Conservation (phyloP, 768 basidiomycete genomes). For the Trametes villosa region DNA sequence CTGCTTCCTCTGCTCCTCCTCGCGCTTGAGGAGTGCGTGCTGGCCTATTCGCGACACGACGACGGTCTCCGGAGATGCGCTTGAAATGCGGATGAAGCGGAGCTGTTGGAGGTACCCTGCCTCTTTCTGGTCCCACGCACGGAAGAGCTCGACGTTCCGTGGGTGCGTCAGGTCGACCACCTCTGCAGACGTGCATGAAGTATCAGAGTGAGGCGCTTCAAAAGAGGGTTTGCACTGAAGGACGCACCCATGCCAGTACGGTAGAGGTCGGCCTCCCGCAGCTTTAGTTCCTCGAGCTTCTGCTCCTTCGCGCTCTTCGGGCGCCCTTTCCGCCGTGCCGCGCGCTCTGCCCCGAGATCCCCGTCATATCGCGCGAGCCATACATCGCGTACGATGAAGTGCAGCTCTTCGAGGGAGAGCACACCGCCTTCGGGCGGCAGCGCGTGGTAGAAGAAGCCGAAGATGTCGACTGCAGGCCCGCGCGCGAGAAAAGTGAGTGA, state of each 20-base stretch:
- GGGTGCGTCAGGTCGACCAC: conserved; percentile 77
- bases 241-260: conserved; percentile 78
- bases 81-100: conserved; percentile 77
- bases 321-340: conserved; percentile 69
- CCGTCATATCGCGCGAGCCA: conserved; percentile 78
- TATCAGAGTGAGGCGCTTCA: not conserved
- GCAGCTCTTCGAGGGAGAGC: conserved; percentile 67
- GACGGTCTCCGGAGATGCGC: conserved; percentile 49
- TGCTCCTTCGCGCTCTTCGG: conserved; percentile 72
- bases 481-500: not conserved
- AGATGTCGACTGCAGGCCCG: conserved; percentile 60
- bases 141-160: conserved; percentile 71
- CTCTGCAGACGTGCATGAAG: conserved; percentile 47
- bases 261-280: conserved; percentile 72
- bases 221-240: not conserved
- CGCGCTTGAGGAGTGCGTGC: conserved; percentile 45
- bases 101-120: conserved; percentile 70
- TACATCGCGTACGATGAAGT: conserved; percentile 61
- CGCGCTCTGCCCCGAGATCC: conserved; percentile 63
- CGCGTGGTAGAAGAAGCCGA: conserved; percentile 76
- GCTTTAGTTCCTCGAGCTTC: conserved; percentile 71
- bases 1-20: conserved; percentile 8
- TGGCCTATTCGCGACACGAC: conserved; percentile 65
- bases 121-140: conserved; percentile 80
- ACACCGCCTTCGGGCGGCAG: conserved; percentile 61